phyloP scores from a whole-genome alignment of 441 rosid genomes.

The Kokia cookei region DNA sequence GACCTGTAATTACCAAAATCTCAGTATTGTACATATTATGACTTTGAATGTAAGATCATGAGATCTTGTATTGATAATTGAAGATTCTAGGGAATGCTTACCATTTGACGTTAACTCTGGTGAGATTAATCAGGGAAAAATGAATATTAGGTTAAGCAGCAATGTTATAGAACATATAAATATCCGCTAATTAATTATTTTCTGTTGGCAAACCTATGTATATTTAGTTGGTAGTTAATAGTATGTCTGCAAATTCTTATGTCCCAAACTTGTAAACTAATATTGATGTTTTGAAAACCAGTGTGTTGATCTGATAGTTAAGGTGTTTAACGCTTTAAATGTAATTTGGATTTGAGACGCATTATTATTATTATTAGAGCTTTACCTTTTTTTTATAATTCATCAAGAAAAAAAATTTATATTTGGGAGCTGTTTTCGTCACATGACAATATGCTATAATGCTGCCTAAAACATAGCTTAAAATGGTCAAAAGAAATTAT shows the following conservation, averaged over 20 bases:
- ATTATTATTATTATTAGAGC: too few relatives aligned
- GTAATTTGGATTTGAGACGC: too few relatives aligned
- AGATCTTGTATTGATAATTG: not conserved
- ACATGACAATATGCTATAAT: not conserved
- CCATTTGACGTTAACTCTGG: not conserved
- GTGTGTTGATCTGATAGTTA: too few relatives aligned
- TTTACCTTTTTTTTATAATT: too few relatives aligned
- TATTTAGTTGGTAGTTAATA: not conserved
- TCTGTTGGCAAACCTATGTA: not conserved
- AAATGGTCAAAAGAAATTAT: not conserved
- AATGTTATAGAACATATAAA: not conserved
- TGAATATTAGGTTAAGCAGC: not conserved
- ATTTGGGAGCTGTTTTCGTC: not conserved
- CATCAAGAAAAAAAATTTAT: too few relatives aligned
- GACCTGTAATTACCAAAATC: not conserved
- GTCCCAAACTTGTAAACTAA: not conserved
- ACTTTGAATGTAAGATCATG: not conserved
- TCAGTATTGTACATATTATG: not conserved
- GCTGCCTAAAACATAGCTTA: not conserved
- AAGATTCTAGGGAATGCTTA: not conserved
- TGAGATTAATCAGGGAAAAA: too few relatives aligned
- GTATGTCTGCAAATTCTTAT: not conserved
- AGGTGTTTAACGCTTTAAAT: too few relatives aligned
- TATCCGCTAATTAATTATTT: not conserved
- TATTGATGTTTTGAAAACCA: not conserved